These are phyloP conservation scores for Trametes hirsuta DNA, from an alignment of 1,284 basidiomycete species.

Conservation along the genomic window DNA sequence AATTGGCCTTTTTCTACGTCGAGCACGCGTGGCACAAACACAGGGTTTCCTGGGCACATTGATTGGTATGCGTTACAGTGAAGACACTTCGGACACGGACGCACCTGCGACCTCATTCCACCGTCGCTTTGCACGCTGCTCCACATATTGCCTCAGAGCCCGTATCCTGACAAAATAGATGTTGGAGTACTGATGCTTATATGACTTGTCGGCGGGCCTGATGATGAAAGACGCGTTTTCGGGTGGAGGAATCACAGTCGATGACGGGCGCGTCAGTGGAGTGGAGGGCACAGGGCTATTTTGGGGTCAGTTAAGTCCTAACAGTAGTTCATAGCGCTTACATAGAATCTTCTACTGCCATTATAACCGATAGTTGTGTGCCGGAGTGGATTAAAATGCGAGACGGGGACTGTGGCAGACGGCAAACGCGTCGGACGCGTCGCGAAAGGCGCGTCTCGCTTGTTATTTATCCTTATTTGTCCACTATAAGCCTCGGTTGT, in stretches of 20 bases:
- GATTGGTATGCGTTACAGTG: not conserved
- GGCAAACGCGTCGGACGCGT: slow-evolving; percentile 16
- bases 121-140: slow-evolving; percentile 60
- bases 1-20: slow-evolving; percentile 86
- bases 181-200: slow-evolving; percentile 91
- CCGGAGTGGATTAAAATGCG: not conserved
- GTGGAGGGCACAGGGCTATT: slow-evolving; percentile 25
- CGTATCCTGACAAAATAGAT: slow-evolving; percentile 86
- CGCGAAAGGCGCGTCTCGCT: slow-evolving; percentile 14
- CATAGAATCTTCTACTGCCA: slow-evolving; percentile 16
- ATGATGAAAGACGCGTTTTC: slow-evolving; percentile 59
- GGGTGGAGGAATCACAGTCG: slow-evolving; percentile 29
- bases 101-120: slow-evolving; percentile 73
- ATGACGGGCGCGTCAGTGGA: slow-evolving; percentile 31
- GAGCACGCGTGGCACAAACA: slow-evolving; percentile 82
- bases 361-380: not conserved
- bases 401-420: not conserved
- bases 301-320: not conserved
- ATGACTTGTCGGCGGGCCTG: slow-evolving; percentile 58
- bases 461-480: slow-evolving; percentile 14
- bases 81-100: slow-evolving; percentile 21
- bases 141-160: slow-evolving; percentile 64
- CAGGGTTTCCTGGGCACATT: slow-evolving; percentile 61
- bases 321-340: not conserved
- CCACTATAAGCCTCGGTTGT: not conserved